These are phyloP conservation scores for Neonectria ditissima DNA, from an alignment of 2,329 filamentous ascomycete species.

Conservation along the genomic window DNA sequence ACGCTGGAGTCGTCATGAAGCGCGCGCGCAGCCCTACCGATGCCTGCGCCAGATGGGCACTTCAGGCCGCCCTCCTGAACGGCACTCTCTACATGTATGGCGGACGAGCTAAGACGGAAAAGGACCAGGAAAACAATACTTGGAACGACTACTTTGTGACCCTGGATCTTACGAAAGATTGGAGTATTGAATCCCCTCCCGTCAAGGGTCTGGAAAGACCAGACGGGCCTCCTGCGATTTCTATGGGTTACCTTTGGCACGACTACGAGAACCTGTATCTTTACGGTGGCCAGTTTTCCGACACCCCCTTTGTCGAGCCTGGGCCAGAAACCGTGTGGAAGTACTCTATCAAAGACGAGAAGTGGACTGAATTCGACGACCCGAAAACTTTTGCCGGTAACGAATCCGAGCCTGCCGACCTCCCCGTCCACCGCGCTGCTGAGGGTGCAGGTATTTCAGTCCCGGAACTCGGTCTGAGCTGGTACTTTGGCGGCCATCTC, in stretches of 20 bases:
- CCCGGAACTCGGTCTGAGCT: slow-evolving; percentile 76
- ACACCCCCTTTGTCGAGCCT: slow-evolving; percentile 68
- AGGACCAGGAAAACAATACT: slow-evolving; percentile 70
- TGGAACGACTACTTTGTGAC: slow-evolving; percentile 83
- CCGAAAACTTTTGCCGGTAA: slow-evolving; percentile 73
- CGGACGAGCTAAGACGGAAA: slow-evolving; percentile 70
- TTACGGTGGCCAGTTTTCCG: slow-evolving; percentile 80
- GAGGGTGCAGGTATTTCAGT: slow-evolving; percentile 81
- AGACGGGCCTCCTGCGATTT: slow-evolving; percentile 76
- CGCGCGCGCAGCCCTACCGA: slow-evolving; percentile 50
- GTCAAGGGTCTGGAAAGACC: slow-evolving; percentile 72
- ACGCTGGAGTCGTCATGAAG: slow-evolving; percentile 58
- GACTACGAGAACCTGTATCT: slow-evolving; percentile 77
- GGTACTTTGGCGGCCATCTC: slow-evolving; percentile 83
- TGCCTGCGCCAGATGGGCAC: slow-evolving; percentile 74
- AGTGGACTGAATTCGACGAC: slow-evolving; percentile 72
- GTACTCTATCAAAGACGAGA: slow-evolving; percentile 69
- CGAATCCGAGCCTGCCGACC: slow-evolving; percentile 66
- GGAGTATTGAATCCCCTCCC: slow-evolving; percentile 73
- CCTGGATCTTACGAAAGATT: slow-evolving; percentile 79
- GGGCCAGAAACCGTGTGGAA: slow-evolving; percentile 74
- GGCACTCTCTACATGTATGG: slow-evolving; percentile 83
- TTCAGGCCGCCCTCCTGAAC: slow-evolving; percentile 77
- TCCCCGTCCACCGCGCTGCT: slow-evolving; percentile 74
- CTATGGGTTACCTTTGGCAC: slow-evolving; percentile 81